These are phyloP conservation scores for Rhizopogon salebrosus DNA, from an alignment of 768 basidiomycete genomes.

Conservation along the genomic window DNA sequence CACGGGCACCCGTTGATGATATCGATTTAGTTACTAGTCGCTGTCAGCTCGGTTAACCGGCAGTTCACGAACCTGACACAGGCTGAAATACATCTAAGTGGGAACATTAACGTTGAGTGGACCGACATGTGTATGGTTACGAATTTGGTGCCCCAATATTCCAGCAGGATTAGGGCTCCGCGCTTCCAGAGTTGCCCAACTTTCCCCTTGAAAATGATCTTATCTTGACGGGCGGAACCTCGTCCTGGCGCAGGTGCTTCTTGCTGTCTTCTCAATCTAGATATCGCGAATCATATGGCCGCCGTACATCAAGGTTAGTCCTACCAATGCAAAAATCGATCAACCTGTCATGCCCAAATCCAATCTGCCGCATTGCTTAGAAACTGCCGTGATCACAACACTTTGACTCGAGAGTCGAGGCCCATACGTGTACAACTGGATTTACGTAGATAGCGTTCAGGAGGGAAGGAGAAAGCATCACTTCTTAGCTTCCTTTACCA, in stretches of 20 bases:
- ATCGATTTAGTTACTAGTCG: background rate
- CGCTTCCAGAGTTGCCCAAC: background rate
- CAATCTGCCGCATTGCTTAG: background rate
- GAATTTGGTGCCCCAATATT: too few relatives aligned
- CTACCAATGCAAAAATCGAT: background rate
- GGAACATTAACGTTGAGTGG: background rate
- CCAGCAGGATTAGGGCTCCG: background rate
- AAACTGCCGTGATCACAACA: background rate
- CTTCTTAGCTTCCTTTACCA: too few relatives aligned
- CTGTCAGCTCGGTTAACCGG: constrained; percentile 5
- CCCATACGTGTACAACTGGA: background rate
- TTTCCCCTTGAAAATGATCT: background rate
- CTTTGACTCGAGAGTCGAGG: background rate
- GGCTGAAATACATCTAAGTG: background rate
- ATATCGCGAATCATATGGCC: background rate
- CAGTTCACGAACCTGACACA: constrained; percentile 2
- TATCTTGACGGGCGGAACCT: background rate
- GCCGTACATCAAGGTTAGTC: background rate
- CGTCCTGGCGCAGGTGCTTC: background rate
- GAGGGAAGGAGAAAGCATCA: background rate
- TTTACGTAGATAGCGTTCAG: background rate
- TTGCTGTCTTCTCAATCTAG: background rate
- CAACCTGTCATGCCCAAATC: background rate
- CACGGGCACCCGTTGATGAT: background rate
- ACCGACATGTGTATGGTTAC: background rate